phyloP scores from a whole-genome alignment of 495 filamentous ascomycete genomes.

The Podospora tetraspora region DNA sequence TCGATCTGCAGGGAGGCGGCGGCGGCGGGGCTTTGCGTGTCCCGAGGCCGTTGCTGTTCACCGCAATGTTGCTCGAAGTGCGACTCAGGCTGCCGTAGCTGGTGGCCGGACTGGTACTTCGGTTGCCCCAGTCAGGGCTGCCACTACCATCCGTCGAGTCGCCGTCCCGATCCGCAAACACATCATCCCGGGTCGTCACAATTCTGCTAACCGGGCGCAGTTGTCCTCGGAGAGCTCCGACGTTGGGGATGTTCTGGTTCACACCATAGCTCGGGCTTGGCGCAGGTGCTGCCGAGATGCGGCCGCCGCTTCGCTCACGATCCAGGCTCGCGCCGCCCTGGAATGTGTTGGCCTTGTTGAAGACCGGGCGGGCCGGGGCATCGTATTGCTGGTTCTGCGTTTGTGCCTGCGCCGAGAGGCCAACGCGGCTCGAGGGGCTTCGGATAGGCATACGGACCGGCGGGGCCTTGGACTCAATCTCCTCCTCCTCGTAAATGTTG shows the following conservation, averaged over 20 bases:
- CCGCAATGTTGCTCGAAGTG: constrained; percentile 47
- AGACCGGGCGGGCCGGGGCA: constrained; percentile 35
- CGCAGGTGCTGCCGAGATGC: constrained; percentile 21
- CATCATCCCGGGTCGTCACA: constrained; percentile 43
- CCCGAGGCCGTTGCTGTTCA: constrained; percentile 37
- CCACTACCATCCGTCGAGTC: constrained; percentile 52
- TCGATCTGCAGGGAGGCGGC: constrained; percentile 72
- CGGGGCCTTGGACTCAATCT: constrained; percentile 28
- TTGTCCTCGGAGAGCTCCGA: constrained; percentile 36
- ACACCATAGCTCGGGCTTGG: constrained; percentile 28
- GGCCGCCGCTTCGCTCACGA: constrained; percentile 23
- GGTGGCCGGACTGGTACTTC: constrained; percentile 57
- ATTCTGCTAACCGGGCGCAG: constrained; percentile 40
- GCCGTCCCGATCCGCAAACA: constrained; percentile 61
- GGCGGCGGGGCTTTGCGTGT: constrained; percentile 71
- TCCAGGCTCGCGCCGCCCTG: constrained; percentile 27
- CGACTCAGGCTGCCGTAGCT: constrained; percentile 57
- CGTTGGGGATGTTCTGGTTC: constrained; percentile 27
- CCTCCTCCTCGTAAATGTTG: constrained; percentile 32
- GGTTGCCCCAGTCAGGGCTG: constrained; percentile 56
- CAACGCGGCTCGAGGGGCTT: constrained; percentile 39
- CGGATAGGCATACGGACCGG: constrained; percentile 59
- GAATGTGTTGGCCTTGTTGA: constrained; percentile 41
- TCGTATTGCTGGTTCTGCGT: constrained; percentile 25
- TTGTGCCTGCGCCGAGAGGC: constrained; percentile 37